Base-by-base conservation (phyloP, 371 early-diverging fungal genomes). In the Blastocladiella emersonii region DNA sequence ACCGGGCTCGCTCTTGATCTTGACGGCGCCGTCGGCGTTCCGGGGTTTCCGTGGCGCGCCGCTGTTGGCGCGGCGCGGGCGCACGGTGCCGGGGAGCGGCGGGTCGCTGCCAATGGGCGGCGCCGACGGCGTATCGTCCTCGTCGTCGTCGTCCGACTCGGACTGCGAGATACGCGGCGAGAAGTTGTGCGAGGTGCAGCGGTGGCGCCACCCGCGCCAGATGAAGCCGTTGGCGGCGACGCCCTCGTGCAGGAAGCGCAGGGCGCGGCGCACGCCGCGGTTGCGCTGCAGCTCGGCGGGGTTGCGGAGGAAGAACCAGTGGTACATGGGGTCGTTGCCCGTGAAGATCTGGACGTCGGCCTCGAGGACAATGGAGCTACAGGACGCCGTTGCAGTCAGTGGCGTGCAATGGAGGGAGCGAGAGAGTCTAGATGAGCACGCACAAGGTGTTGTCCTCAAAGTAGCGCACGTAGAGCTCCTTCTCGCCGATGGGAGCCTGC, bases 401-500 rank as follows among this genome's bases (percentile, higher is more conserved):
- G 19, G 45, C 19, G 5, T 39, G 39, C 8, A 39, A 39, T 8
- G 8, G 39, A 39, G 39, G 39, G 39, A 39, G 39, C 13, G 39
- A 39, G 39, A 8, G 39, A 39, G 39, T 39, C 39, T 5, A 13
- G 13, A 39, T 13, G 13, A 39, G 39, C 19, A 51, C 51, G 51
- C 27, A 51, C 51, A 51, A 51, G 51, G 51, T 51, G 30, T 51
- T 25, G 51, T 51, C 51, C 15, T 51, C 51, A 30, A 51, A 51
- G 21, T 51, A 51, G 19, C 51, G 51, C 51, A 51, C 51, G 21
- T 51, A 51, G 30, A 51, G 12, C 25, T 51, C 51, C 8, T 30
- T 30, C 0, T 6, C 51, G 10, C 21, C 21, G 30, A 27, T 30
- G 30, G 12, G 25, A 8, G 19, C 8, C 30, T 51, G 25, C 19